These are phyloP conservation scores for Lentinula detonsa DNA, from an alignment of 768 basidiomycete genomes.

Conservation along the genomic window DNA sequence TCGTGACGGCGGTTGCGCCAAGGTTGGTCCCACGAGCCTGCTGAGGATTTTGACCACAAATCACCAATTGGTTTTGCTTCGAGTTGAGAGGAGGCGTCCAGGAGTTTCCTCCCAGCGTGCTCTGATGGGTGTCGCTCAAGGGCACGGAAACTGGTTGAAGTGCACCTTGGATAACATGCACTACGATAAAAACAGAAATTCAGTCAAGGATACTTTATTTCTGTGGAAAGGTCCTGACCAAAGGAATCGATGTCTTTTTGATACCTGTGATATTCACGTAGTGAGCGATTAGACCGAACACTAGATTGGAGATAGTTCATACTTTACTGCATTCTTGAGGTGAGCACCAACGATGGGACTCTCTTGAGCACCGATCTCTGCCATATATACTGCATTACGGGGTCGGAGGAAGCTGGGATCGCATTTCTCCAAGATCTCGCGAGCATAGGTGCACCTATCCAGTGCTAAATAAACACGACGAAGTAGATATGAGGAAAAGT, in stretches of 20 bases:
- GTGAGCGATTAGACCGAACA: not conserved
- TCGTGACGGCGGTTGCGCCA: not conserved
- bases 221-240: not conserved
- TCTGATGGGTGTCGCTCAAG: not conserved
- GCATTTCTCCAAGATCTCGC: not conserved
- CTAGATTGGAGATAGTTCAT: not conserved
- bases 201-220: not conserved
- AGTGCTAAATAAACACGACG: not conserved
- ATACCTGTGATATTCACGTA: not conserved
- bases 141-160: not conserved
- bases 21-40: not conserved
- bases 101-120: not conserved
- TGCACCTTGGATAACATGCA: not conserved
- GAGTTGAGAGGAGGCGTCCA: not conserved
- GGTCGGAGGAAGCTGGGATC: not conserved
- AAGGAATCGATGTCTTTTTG: not conserved
- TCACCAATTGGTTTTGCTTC: not conserved
- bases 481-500: not conserved
- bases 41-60: not conserved
- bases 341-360: not conserved
- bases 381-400: not conserved
- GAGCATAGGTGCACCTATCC: not conserved
- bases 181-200: not conserved
- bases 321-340: not conserved
- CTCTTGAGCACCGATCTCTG: not conserved